phyloP scores from a whole-genome alignment of 257 asterid species.

The Penstemon davidsonii region DNA sequence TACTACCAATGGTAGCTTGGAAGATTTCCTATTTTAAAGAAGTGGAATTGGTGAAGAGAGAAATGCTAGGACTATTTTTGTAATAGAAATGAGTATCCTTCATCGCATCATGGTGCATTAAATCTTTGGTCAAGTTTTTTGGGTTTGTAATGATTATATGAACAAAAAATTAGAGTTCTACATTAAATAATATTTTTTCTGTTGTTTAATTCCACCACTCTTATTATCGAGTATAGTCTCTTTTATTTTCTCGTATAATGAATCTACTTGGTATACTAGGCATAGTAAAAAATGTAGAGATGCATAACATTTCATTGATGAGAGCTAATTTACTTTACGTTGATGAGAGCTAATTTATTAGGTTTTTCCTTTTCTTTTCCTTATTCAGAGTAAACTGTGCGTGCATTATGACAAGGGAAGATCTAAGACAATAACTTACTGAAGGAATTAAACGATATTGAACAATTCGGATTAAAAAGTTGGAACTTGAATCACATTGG shows the following conservation, averaged over 20 bases:
- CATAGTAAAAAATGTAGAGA: no score
- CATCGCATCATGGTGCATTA: not conserved
- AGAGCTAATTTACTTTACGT: not conserved
- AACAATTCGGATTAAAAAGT: not conserved
- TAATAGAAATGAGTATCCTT: not conserved
- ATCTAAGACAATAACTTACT: not conserved
- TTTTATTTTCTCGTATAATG: no score
- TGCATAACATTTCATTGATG: not conserved
- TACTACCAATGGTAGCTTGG: constrained; percentile 4
- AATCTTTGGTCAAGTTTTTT: not conserved
- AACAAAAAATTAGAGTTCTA: not conserved
- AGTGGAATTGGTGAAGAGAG: not conserved
- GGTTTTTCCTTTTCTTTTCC: not conserved
- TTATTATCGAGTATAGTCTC: no score
- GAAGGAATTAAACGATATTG: not conserved
- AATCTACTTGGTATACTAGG: no score
- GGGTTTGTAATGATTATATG: not conserved
- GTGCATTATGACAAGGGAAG: not conserved
- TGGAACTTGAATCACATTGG: not conserved
- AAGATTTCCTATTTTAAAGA: not conserved
- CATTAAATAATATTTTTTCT: not conserved
- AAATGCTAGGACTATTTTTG: not conserved
- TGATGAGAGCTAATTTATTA: no score
- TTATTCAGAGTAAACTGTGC: not conserved
- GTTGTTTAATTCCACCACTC: constrained; percentile 3